Conservation (phyloP, 306 rosid species). For the Vachellia pachyceras region DNA sequence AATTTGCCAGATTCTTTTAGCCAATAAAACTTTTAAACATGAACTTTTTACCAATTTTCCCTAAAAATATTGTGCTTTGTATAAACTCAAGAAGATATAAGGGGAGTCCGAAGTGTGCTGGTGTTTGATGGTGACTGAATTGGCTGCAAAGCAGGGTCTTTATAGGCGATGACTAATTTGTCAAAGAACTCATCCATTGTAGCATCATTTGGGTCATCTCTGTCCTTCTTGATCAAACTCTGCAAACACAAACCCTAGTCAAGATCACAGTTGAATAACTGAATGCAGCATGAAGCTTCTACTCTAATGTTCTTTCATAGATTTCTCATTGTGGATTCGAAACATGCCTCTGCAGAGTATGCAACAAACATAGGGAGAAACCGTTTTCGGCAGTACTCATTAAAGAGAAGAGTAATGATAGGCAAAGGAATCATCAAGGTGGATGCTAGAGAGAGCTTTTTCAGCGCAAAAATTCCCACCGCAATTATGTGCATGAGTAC, state of each 20-base stretch:
- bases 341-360: conserved; percentile 85
- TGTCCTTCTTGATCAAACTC: conserved; percentile 87
- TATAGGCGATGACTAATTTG: conserved; percentile 62
- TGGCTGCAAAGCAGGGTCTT: conserved; percentile 83
- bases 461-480: conserved; percentile 83
- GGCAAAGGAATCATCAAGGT: conserved; percentile 73
- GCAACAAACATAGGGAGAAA: conserved; percentile 78
- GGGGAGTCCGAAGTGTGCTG: conserved; percentile 63
- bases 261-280: conserved; percentile 25
- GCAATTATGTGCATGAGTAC: conserved; percentile 95
- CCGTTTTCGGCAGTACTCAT: conserved; percentile 94
- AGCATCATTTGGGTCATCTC: conserved; percentile 63
- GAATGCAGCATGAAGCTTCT: conserved; percentile 13
- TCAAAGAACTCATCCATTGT: conserved; percentile 63
- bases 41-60: too few species aligned
- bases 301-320: background rate
- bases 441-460: conserved; percentile 62
- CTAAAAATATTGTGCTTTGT: conserved; percentile 32
- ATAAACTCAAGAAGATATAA: conserved; percentile 44
- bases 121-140: conserved; percentile 47
- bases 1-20: too few species aligned
- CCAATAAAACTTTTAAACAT: background rate
- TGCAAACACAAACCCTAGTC: conserved; percentile 44
- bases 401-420: conserved; percentile 80
- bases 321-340: background rate